Evolutionary conservation across 495 filamentous ascomycete genomes (phyloP), one percentile per base, ranked within the genome.

Genomic region (Lindgomyces ingoldianus): DNA sequence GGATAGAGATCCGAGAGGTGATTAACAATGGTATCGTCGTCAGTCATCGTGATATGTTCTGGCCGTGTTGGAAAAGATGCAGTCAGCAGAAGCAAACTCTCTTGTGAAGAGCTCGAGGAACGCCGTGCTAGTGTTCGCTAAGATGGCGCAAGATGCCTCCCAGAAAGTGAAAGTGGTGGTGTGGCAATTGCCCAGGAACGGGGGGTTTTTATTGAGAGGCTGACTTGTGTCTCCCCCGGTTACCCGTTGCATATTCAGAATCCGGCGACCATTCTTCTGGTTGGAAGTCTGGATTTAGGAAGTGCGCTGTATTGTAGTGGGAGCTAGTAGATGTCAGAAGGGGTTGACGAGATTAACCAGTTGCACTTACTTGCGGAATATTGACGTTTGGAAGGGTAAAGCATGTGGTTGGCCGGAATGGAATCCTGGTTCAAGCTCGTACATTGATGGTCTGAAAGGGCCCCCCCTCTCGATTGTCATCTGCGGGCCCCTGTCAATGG

Each of bases 221-320:
- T n/a, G 67, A 70, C 58, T 70, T 70, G 57, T 63, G 51, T 56
- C 63, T 58, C 1, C 56, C 60, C 3, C 58, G 50, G 41, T 64
- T 71, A 19, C 53, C 52, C 25, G 64, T 71, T 18, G 70, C 63
- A 48, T 76, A 74, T 55, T 77, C 75, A 49, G 70, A 60, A 48
- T 75, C 74, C 4, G 75, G 75, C 21, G 62, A 64, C 74, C 74
- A 77, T 57, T 75, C 70, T 52, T 76, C 73, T 12, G 75, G 75
- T 36, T 77, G 71, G 57, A 77, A 77, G 60, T 77, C 72, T 33
- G 72, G 73, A 53, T 77, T 77, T 18, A 71, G 52, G 60, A 74
- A 76, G 61, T 77, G 75, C 33, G 75, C 75, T 25, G 74, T 76
- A 63, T 77, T 77, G 67, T 68, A 76, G 47, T 74, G 73, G 0